Evolutionary conservation across 345 rosid genomes (phyloP).

Genomic region (Gynandropsis gynandra): DNA sequence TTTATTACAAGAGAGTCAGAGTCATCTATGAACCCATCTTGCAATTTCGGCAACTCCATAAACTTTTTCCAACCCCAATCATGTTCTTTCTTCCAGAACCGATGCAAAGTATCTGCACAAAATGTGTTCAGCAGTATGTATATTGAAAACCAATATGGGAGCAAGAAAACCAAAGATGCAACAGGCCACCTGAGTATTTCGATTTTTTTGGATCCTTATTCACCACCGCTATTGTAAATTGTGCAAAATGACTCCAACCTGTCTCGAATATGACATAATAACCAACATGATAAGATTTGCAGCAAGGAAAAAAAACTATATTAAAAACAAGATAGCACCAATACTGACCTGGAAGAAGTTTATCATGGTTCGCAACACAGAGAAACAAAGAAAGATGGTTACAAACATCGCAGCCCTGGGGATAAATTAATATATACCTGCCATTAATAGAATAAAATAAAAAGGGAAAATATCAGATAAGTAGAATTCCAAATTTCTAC

Average conservation of each 20-base stretch:
- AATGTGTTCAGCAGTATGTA: constrained; percentile 24
- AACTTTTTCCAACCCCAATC: constrained; percentile 99
- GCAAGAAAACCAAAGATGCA: background rate
- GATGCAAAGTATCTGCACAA: constrained; percentile 85
- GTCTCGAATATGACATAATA: constrained; percentile 21
- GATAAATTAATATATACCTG: constrained; percentile 97
- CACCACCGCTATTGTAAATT: constrained; percentile 97
- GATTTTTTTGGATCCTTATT: constrained; percentile 82
- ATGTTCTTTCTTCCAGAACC: constrained; percentile 98
- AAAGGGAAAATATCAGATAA: constrained; percentile 4
- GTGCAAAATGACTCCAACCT: constrained; percentile 99
- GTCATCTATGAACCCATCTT: constrained; percentile 84
- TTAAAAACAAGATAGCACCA: constrained; percentile 17
- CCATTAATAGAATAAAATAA: constrained; percentile 4
- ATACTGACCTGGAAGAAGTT: constrained; percentile 88
- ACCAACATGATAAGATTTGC: constrained; percentile 9
- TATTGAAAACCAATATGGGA: constrained; percentile 4
- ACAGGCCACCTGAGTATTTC: constrained; percentile 64
- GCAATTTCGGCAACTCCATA: constrained; percentile 83
- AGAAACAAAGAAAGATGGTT: constrained; percentile 97
- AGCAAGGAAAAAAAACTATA: constrained; percentile 1
- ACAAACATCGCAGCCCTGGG: constrained; percentile 96
- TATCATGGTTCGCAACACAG: constrained; percentile 90
- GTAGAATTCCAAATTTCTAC: background rate
- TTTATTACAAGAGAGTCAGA: constrained; percentile 75